Evolutionary conservation across 371 early-diverging fungal species (phyloP), one percentile per base, ranked within the genome.

Genomic region (Fennellomyces sp.): DNA sequence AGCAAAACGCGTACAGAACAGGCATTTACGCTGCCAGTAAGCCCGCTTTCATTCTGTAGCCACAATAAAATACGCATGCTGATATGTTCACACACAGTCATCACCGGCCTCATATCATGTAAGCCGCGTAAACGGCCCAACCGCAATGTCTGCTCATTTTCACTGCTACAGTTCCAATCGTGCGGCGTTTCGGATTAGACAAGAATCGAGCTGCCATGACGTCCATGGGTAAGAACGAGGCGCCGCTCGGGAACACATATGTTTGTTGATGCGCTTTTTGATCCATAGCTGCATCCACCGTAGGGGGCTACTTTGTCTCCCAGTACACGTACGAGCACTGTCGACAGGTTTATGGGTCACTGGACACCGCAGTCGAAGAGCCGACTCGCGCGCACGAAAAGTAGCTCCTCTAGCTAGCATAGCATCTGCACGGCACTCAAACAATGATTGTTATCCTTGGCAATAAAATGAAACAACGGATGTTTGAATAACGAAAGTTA

Each of bases 271-370:
- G n/a, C n/a, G n/a, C n/a, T n/a, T n/a, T n/a, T n/a, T n/a, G n/a
- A n/a, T n/a, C n/a, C n/a, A n/a, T 19, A 63, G 64, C 54, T n/a
- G 13, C 49, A 1, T 57, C 64, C n/a, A 45, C 36, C 27, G 53
- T 58, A 2, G 56, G 57, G 3, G 64, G 64, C 5, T 64, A 64
- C 36, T 21, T 64, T 30, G 54, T 58, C 6, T 58, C 64, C 15
- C 52, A 53, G 23, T 64, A 58, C 27, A 36, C 59, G 11, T 64
- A 64, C 36, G 49, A 64, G 39, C 53, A 58, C 4, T 64, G 64
- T 38, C 39, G 31, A 17, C 31, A 53, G 26, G 52, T 51, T 1
- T 53, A 56, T 51, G 63, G 51, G 1, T 45, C 45, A 12, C 23
- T 45, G 17, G 23, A 45, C 3, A 10, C 45, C 23, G 10, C n/a